Percentiles rank a stretch among this genome's conserved stretches.
Conservation (phyloP, 768 basidiomycete species). For the Boletus sensibilis region DNA sequence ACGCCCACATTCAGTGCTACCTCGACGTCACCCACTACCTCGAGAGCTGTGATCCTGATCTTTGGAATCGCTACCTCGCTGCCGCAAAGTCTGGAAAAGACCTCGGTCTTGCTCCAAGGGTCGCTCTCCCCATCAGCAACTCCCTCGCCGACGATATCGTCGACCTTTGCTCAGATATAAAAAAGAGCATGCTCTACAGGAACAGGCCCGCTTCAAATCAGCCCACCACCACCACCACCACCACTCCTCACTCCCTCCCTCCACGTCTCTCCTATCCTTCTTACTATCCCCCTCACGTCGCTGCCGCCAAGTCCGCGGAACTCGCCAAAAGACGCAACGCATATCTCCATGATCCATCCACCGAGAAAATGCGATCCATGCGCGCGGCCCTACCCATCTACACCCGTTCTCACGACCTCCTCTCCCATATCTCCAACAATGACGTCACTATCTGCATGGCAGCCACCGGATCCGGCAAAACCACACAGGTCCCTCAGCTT, state of each 20-base stretch:
- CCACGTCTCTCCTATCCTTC: slow-evolving; percentile 23
- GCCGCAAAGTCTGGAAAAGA: slow-evolving; percentile 64
- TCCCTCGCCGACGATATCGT: slow-evolving; percentile 66
- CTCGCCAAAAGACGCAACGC: slow-evolving; percentile 52
- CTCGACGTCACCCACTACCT: slow-evolving; percentile 88
- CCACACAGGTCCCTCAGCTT: slow-evolving; percentile 91
- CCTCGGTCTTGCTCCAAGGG: slow-evolving; percentile 67
- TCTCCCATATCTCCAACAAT: slow-evolving; percentile 67
- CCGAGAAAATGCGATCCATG: slow-evolving; percentile 65
- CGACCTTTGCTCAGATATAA: slow-evolving; percentile 67
- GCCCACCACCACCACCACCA: slow-evolving; percentile 1
- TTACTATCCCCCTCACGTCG: slow-evolving; percentile 30
- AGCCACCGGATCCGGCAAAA: slow-evolving; percentile 90
- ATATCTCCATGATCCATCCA: slow-evolving; percentile 59
- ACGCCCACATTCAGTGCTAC: slow-evolving; percentile 68
- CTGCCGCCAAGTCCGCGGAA: slow-evolving; percentile 54
- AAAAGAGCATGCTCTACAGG: slow-evolving; percentile 59
- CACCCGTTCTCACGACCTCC: slow-evolving; percentile 60
- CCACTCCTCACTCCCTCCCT: background rate
- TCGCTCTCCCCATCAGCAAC: slow-evolving; percentile 64
- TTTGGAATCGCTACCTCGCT: slow-evolving; percentile 72
- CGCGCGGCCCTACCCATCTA: slow-evolving; percentile 75
- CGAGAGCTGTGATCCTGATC: slow-evolving; percentile 73
- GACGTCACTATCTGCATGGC: slow-evolving; percentile 91
- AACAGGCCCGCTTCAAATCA: slow-evolving; percentile 50